Percentiles rank a stretch among this genome's conserved stretches.
These are phyloP conservation scores for Lasiodiplodia gonubiensis DNA, from an alignment of 2,329 filamentous ascomycete species.

Conservation along the genomic window DNA sequence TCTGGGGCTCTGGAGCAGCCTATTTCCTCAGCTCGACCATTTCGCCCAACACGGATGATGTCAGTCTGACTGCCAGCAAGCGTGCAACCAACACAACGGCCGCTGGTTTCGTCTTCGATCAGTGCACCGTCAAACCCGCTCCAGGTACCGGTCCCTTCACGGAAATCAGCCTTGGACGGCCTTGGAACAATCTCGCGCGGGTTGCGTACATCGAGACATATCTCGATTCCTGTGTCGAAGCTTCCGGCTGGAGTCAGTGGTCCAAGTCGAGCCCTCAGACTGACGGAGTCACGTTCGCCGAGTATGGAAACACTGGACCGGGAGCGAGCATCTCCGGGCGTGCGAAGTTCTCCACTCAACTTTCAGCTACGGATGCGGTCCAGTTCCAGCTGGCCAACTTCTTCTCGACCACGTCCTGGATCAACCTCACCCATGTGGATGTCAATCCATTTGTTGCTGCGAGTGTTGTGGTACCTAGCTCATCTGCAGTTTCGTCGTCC, in stretches of 20 bases:
- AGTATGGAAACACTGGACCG: conserved; percentile 63
- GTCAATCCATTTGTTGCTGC: conserved; percentile 46
- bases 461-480: conserved; percentile 39
- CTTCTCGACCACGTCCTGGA: conserved; percentile 50
- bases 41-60: conserved; percentile 44
- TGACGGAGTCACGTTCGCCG: conserved; percentile 36
- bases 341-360: conserved; percentile 33
- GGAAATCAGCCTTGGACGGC: conserved; percentile 54
- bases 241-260: conserved; percentile 58
- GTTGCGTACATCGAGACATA: conserved; percentile 56
- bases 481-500: conserved; percentile 34
- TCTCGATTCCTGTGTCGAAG: conserved; percentile 61
- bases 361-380: conserved; percentile 35
- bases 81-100: conserved; percentile 45
- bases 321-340: conserved; percentile 55
- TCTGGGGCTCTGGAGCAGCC: conserved; percentile 50
- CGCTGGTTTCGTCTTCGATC: conserved; percentile 60
- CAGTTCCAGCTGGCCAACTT: conserved; percentile 51
- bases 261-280: conserved; percentile 43
- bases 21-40: conserved; percentile 52
- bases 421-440: conserved; percentile 49
- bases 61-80: conserved; percentile 48
- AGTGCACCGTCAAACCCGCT: conserved; percentile 51
- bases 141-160: conserved; percentile 39
- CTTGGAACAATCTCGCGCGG: conserved; percentile 55